phyloP scores from a whole-genome alignment of 2,329 filamentous ascomycete genomes.

The Drechslerella dactyloides region DNA sequence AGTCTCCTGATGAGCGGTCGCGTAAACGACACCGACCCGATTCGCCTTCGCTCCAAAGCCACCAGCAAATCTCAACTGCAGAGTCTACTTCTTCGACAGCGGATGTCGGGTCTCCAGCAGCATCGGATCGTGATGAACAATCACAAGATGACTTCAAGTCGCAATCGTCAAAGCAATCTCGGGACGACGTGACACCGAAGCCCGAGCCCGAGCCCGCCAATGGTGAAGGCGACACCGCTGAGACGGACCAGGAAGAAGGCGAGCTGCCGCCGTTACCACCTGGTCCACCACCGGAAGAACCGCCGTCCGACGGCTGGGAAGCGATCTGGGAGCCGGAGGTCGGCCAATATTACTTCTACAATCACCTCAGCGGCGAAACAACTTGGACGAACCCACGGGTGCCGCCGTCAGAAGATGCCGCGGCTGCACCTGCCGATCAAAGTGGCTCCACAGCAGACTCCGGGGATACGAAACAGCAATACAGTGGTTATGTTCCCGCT shows the following conservation, averaged over 20 bases:
- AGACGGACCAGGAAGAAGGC: constrained; percentile 47
- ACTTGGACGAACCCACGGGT: constrained; percentile 90
- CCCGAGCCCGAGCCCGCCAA: not conserved
- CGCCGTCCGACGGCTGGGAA: constrained; percentile 74
- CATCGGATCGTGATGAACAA: not conserved
- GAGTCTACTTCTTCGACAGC: not conserved
- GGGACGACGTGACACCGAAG: not conserved
- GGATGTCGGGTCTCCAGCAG: not conserved
- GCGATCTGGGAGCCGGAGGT: constrained; percentile 74
- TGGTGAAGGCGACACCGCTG: constrained; percentile 5
- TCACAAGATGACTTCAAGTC: not conserved
- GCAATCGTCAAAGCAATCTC: not conserved
- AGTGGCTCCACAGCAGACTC: constrained; percentile 53
- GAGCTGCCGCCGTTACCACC: constrained; percentile 55
- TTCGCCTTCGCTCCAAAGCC: constrained; percentile 1
- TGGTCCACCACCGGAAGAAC: constrained; percentile 62
- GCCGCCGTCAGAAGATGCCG: constrained; percentile 59
- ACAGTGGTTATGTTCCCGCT: constrained; percentile 88
- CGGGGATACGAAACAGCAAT: constrained; percentile 60
- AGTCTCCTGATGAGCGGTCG: constrained; percentile 30
- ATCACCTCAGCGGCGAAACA: constrained; percentile 74
- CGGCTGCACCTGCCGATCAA: constrained; percentile 42
- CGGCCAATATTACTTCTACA: constrained; percentile 82
- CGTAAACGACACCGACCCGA: constrained; percentile 38
- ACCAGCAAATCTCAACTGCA: not conserved